Evolutionary conservation across 148 eudicot species (phyloP).

Genomic region (Vaccinium myrtillus): DNA sequence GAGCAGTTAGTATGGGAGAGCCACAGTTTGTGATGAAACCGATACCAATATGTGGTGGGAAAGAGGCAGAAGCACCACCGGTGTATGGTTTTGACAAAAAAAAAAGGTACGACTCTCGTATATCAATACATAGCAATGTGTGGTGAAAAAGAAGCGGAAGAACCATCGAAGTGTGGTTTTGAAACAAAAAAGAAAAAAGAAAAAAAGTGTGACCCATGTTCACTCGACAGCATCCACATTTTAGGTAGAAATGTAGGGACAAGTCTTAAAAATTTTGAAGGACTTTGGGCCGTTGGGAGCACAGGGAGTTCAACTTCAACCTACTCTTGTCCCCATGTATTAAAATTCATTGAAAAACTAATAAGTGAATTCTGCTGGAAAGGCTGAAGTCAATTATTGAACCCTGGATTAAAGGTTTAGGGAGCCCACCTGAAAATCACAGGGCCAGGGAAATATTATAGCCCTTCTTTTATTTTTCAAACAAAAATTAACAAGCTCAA

Average conservation of each 20-base stretch:
- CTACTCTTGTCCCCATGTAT: background rate
- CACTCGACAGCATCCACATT: conserved; percentile 10
- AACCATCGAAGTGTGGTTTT: background rate
- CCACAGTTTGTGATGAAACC: too few species aligned
- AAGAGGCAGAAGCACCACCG: too few species aligned
- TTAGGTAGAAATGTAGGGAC: conserved; percentile 2
- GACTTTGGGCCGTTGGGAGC: background rate
- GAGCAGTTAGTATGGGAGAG: too few species aligned
- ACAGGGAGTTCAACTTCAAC: background rate
- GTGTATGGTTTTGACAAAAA: too few species aligned
- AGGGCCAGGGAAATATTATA: background rate
- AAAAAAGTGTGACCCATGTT: too few species aligned
- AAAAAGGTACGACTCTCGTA: too few species aligned
- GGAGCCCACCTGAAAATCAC: background rate
- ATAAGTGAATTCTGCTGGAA: background rate
- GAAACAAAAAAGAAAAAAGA: too few species aligned
- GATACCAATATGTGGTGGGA: too few species aligned
- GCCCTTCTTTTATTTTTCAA: background rate
- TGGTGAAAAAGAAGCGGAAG: background rate
- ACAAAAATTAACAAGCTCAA: background rate
- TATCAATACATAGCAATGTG: too few species aligned
- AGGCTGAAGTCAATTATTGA: background rate
- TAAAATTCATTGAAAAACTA: background rate
- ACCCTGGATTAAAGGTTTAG: background rate
- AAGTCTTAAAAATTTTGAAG: background rate